Conservation (phyloP, 768 basidiomycete genomes). For the Macrolepiota fuliginosa region DNA sequence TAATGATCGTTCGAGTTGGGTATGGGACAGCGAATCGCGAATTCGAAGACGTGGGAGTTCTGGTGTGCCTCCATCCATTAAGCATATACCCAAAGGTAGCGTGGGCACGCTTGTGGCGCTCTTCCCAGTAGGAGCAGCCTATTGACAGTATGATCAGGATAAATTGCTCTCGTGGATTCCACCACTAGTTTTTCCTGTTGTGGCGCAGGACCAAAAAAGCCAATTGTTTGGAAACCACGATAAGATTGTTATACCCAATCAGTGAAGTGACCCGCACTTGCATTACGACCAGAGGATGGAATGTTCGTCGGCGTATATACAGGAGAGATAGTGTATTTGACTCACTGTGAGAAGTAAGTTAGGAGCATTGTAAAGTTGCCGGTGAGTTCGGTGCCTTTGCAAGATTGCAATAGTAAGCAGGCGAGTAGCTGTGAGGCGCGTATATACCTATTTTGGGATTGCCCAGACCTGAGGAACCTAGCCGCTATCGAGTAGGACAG, state of each 20-base stretch:
- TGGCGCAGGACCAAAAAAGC: not conserved
- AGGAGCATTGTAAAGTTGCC: slow-evolving; percentile 2
- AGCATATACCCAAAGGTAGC: not conserved
- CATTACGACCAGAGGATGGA: not conserved
- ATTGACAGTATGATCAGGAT: not conserved
- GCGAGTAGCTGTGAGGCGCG: not conserved
- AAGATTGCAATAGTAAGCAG: not conserved
- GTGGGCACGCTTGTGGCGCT: not conserved
- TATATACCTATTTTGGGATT: not conserved
- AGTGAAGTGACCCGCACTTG: not conserved
- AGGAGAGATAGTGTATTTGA: slow-evolving; percentile 3
- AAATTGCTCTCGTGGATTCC: not conserved
- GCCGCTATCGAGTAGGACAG: not conserved
- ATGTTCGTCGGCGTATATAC: not conserved
- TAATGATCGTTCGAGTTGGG: not conserved
- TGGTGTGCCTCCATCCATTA: not conserved
- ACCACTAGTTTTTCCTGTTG: not conserved
- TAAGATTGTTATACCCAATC: not conserved
- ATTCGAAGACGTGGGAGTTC: not conserved
- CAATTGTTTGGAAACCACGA: no score
- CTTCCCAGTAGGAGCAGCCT: not conserved
- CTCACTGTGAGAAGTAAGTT: slow-evolving; percentile 4
- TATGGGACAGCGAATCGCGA: not conserved
- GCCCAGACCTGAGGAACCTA: not conserved
- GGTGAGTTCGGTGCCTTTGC: slow-evolving; percentile 13